Conservation (phyloP, 169 alveolate genomes). For the Plasmodium coatneyi region DNA sequence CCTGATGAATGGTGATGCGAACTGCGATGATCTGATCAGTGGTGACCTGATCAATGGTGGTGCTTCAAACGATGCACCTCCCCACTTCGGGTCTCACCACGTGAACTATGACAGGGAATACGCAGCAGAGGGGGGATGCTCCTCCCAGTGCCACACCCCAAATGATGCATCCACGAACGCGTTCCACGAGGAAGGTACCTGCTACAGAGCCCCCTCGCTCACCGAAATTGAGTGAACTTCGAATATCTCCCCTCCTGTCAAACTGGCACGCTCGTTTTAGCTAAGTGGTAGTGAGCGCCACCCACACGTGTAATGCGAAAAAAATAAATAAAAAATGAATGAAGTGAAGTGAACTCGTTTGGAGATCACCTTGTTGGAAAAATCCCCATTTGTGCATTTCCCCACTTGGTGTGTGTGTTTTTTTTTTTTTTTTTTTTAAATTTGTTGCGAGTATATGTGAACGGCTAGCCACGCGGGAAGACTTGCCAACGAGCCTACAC, state of each 20-base stretch:
- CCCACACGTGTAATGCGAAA: neutral
- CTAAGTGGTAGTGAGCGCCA: neutral
- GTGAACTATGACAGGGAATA: neutral
- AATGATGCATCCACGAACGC: neutral
- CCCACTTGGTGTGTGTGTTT: neutral
- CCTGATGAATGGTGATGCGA: neutral
- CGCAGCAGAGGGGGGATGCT: neutral
- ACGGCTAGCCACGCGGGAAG: neutral
- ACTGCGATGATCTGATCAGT: neutral
- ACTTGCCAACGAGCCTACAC: neutral
- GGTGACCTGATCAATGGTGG: neutral
- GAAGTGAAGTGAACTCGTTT: neutral
- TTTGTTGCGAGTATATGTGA: neutral
- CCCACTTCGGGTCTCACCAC: neutral
- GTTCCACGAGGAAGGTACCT: neutral
- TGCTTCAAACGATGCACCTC: neutral
- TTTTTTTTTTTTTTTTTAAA: neutral
- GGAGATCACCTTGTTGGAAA: neutral
- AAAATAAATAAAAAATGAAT: neutral
- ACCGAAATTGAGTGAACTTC: conserved; percentile 16
- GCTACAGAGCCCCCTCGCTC: conserved; percentile 23
- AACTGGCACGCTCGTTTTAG: neutral
- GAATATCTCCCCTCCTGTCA: neutral
- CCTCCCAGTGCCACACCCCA: neutral
- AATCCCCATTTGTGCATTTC: neutral